Evolutionary conservation across 139 green algal species (phyloP).

Genomic region (Yamagishiella unicocca): DNA sequence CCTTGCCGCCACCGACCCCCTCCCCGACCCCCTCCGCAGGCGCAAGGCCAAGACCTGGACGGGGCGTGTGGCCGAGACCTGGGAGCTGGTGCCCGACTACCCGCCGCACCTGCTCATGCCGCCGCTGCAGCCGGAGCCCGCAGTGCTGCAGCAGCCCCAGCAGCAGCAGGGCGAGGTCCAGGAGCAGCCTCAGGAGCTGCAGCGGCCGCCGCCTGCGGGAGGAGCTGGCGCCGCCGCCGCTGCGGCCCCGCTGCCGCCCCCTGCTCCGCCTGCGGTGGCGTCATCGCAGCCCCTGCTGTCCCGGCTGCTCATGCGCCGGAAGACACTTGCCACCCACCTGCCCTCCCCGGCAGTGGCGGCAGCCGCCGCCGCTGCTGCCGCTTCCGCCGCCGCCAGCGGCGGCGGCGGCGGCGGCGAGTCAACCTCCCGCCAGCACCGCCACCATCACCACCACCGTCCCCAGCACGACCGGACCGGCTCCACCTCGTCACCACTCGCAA

Average conservation of each 20-base stretch:
- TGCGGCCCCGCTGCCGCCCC: neutral
- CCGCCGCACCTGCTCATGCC: neutral
- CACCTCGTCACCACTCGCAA: neutral
- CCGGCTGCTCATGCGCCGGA: neutral
- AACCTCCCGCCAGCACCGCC: neutral
- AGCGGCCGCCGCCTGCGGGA: neutral
- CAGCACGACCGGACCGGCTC: neutral
- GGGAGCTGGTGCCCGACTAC: conserved; percentile 22
- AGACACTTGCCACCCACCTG: neutral
- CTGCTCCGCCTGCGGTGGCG: neutral
- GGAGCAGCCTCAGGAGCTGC: neutral
- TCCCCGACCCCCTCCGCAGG: no score
- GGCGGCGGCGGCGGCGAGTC: no score
- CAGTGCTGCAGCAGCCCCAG: neutral
- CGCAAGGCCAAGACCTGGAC: conserved; percentile 44
- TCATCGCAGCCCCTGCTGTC: conserved; percentile 6
- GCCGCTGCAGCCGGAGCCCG: neutral
- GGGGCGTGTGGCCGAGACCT: conserved; percentile 24
- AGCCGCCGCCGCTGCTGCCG: neutral
- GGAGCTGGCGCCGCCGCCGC: neutral
- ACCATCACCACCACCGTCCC: neutral
- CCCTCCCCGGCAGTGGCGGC: neutral
- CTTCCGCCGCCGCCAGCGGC: neutral
- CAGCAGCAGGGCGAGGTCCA: neutral
- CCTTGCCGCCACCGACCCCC: no score